Conservation (phyloP, 805 yeast species). For the Nakazawaea siamensis region DNA sequence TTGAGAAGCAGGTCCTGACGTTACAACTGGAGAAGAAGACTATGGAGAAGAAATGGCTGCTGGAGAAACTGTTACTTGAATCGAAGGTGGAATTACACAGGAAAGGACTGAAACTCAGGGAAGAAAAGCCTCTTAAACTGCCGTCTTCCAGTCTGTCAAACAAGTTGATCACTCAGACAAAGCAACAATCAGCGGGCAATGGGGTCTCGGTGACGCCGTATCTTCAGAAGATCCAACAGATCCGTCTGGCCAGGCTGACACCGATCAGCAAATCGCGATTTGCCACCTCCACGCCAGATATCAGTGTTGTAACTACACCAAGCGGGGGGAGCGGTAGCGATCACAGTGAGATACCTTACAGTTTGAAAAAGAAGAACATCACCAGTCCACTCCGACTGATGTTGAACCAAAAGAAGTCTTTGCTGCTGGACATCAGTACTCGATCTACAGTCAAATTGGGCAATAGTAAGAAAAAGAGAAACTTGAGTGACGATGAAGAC, state of each 20-base stretch:
- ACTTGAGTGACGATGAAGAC: constrained; percentile 10
- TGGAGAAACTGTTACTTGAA: constrained; percentile 9
- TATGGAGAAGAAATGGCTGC: constrained; percentile 6
- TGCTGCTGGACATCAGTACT: background rate
- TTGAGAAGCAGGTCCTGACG: constrained; percentile 1
- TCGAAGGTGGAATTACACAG: constrained; percentile 9
- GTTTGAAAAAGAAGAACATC: constrained; percentile 3
- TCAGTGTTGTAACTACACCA: background rate
- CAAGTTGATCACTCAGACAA: constrained; percentile 3
- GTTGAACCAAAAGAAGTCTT: background rate
- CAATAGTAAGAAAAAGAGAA: background rate
- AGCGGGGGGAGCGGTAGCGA: background rate
- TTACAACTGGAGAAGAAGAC: constrained; percentile 7
- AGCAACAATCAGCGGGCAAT: too few relatives aligned
- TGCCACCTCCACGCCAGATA: background rate
- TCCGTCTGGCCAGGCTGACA: constrained; percentile 5
- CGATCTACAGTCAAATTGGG: background rate
- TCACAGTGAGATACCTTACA: background rate
- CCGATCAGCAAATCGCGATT: constrained; percentile 11
- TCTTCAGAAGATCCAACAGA: constrained; percentile 11
- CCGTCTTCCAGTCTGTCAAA: constrained; percentile 7
- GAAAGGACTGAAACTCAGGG: constrained; percentile 6
- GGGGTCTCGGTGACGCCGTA: constrained; percentile 18
- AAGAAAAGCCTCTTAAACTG: background rate
- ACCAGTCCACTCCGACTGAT: constrained; percentile 3